phyloP scores from a whole-genome alignment of 352 stramenopile genomes.

The Pythium periplocum region DNA sequence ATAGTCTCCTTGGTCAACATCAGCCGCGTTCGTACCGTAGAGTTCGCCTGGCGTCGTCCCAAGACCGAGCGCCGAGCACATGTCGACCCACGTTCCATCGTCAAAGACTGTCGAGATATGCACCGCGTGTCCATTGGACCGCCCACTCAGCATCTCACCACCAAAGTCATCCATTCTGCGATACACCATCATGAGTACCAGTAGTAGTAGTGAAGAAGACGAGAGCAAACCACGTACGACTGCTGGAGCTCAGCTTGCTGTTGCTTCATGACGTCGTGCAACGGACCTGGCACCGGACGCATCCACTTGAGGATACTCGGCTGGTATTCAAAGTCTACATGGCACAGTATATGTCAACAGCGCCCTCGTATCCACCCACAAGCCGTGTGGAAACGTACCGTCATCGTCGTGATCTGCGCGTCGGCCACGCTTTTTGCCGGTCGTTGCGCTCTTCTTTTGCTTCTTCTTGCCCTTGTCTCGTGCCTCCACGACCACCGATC shows the following conservation, averaged over 20 bases:
- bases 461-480: too few relatives aligned
- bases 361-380: background rate
- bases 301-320: slow-evolving; percentile 68
- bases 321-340: slow-evolving; percentile 19
- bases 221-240: slow-evolving; percentile 13
- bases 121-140: slow-evolving; percentile 31
- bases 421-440: too few relatives aligned
- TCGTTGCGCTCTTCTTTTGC: too few relatives aligned
- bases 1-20: background rate
- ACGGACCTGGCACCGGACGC: slow-evolving; percentile 53
- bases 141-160: slow-evolving; percentile 32
- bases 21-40: slow-evolving; percentile 37
- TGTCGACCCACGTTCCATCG: slow-evolving; percentile 74
- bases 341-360: too few relatives aligned
- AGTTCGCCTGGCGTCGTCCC: slow-evolving; percentile 36
- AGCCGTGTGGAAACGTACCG: background rate
- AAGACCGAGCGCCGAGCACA: slow-evolving; percentile 61
- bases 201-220: background rate
- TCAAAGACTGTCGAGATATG: slow-evolving; percentile 73
- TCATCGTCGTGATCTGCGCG: background rate
- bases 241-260: slow-evolving; percentile 32
- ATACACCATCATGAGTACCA: background rate
- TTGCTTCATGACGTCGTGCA: slow-evolving; percentile 78
- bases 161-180: slow-evolving; percentile 38
- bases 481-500: too few relatives aligned